Evolutionary conservation across 495 filamentous ascomycete species (phyloP).

Genomic region (Penicillium odoratum): DNA sequence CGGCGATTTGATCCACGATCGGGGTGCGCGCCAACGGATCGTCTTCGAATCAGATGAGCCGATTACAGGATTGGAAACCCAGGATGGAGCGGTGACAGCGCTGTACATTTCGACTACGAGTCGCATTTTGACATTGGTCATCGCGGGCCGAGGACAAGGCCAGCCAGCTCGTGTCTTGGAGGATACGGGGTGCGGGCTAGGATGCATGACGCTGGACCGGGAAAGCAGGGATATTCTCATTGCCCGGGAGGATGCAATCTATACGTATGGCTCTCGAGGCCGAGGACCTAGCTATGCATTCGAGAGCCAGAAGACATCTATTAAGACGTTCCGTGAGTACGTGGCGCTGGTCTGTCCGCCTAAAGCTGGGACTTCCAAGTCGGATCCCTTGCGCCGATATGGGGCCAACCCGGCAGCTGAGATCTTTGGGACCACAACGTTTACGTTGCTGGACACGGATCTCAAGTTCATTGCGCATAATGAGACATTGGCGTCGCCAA

Average conservation of each 20-base stretch:
- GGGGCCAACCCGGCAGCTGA: constrained; percentile 67
- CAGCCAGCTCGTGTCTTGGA: constrained; percentile 87
- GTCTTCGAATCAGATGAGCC: constrained; percentile 97
- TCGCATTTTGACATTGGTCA: constrained; percentile 81
- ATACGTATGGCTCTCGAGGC: constrained; percentile 85
- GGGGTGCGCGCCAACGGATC: constrained; percentile 92
- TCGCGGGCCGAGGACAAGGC: constrained; percentile 83
- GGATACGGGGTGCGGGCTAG: constrained; percentile 82
- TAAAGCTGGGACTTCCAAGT: constrained; percentile 52
- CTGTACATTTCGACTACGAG: constrained; percentile 91
- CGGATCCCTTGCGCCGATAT: constrained; percentile 60
- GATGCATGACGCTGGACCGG: constrained; percentile 87
- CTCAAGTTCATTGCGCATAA: constrained; percentile 89
- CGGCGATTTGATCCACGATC: constrained; percentile 92
- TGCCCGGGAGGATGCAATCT: constrained; percentile 90
- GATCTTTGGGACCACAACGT: constrained; percentile 77
- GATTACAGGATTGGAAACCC: constrained; percentile 77
- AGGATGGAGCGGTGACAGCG: constrained; percentile 59
- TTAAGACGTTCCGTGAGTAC: constrained; percentile 81
- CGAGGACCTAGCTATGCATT: constrained; percentile 84
- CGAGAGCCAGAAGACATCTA: constrained; percentile 83
- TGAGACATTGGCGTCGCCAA: constrained; percentile 74
- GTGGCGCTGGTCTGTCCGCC: constrained; percentile 87
- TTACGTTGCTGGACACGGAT: constrained; percentile 87
- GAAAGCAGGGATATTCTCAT: constrained; percentile 82